Conservation (phyloP, 768 basidiomycete species). For the Naganishia antarctica region DNA sequence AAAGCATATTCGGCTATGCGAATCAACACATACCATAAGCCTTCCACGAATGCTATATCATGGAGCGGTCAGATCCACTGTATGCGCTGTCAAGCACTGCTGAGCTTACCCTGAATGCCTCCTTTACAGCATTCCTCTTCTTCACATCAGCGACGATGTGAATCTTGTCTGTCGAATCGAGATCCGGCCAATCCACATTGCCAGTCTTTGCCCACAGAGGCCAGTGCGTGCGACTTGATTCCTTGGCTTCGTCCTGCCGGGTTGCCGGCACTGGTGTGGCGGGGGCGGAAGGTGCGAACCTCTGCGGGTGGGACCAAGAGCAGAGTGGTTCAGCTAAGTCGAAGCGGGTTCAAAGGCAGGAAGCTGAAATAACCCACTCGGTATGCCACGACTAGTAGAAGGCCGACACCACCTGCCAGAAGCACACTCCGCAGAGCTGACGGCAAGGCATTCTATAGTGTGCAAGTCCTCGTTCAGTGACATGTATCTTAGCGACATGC, state of each 20-base stretch:
- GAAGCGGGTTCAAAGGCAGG: background rate
- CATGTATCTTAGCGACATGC: too few species aligned
- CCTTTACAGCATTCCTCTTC: conserved; percentile 66
- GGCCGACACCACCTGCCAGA: conserved; percentile 1
- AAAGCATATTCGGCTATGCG: conserved; percentile 6
- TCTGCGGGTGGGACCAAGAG: background rate
- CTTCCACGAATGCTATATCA: conserved; percentile 70
- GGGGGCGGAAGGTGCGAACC: background rate
- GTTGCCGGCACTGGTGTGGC: background rate
- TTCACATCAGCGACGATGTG: conserved; percentile 56
- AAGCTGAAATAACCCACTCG: background rate
- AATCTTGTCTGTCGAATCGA: conserved; percentile 13
- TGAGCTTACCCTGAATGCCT: conserved; percentile 67
- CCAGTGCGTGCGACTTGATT: background rate
- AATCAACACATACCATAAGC: conserved; percentile 64
- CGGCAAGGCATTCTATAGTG: background rate
- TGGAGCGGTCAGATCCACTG: background rate
- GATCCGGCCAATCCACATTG: background rate
- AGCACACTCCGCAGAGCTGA: background rate
- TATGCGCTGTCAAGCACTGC: background rate
- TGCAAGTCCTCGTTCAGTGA: too few species aligned
- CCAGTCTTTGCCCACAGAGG: conserved; percentile 4
- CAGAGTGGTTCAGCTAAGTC: background rate
- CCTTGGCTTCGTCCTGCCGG: background rate
- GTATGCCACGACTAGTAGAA: background rate